Evolutionary conservation across 2,329 filamentous ascomycete species (phyloP).

Genomic region (Incumbomyces delicatus): DNA sequence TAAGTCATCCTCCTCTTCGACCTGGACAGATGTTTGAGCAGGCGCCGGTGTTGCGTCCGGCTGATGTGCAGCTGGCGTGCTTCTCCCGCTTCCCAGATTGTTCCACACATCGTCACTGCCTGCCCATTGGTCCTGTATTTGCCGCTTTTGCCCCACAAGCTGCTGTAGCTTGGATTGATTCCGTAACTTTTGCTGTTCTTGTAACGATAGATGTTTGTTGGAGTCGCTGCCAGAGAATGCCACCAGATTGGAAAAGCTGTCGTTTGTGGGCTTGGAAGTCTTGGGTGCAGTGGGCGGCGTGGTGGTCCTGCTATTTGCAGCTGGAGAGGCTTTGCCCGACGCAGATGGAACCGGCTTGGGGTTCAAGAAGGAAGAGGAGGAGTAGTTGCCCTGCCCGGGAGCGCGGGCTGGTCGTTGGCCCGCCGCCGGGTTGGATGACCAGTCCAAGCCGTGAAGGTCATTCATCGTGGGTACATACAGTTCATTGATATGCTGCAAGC

Average conservation of each 20-base stretch:
- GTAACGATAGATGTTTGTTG: slow-evolving; percentile 59
- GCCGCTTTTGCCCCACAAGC: slow-evolving; percentile 61
- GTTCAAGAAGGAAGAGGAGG: slow-evolving; percentile 24
- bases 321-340: slow-evolving; percentile 36
- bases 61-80: slow-evolving; percentile 27
- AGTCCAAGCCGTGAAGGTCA: slow-evolving; percentile 38
- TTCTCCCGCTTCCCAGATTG: slow-evolving; percentile 50
- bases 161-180: slow-evolving; percentile 67
- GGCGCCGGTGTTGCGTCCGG: slow-evolving; percentile 2
- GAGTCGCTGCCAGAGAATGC: slow-evolving; percentile 45
- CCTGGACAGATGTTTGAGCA: not conserved
- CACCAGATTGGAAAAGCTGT: slow-evolving; percentile 53
- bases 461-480: slow-evolving; percentile 30
- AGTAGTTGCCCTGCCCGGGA: slow-evolving; percentile 27
- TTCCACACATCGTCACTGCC: slow-evolving; percentile 60
- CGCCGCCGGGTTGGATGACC: slow-evolving; percentile 29
- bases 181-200: slow-evolving; percentile 58
- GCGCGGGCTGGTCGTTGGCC: slow-evolving; percentile 29
- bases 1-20: slow-evolving; percentile 46
- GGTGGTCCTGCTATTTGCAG: slow-evolving; percentile 22
- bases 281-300: slow-evolving; percentile 32
- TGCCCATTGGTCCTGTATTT: slow-evolving; percentile 69
- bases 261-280: slow-evolving; percentile 32
- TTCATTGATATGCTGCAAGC: not conserved
- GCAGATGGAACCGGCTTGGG: slow-evolving; percentile 29